phyloP scores from a whole-genome alignment of 2,329 filamentous ascomycete species.

The Cytospora leucostoma region DNA sequence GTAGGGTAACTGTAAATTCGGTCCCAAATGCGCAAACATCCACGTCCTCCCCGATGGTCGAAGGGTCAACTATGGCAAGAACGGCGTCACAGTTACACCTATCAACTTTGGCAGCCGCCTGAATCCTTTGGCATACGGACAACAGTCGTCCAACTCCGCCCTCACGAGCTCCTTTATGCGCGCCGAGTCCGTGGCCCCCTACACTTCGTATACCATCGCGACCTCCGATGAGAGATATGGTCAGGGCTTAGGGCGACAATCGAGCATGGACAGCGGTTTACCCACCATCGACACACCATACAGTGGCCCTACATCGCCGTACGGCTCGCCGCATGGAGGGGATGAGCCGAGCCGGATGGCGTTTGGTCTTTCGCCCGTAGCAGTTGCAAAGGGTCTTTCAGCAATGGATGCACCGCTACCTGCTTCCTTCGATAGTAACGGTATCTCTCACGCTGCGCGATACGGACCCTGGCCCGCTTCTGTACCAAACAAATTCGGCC shows the following conservation, averaged over 20 bases:
- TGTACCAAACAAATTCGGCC: conserved; percentile 85
- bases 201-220: conserved; percentile 51
- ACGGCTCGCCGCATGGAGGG: conserved; percentile 81
- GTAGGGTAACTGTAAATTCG: conserved; percentile 98
- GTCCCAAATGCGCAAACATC: conserved; percentile 94
- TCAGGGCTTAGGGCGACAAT: conserved; percentile 49
- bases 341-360: conserved; percentile 59
- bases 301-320: conserved; percentile 60
- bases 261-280: conserved; percentile 57
- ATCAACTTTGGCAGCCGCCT: conserved; percentile 67
- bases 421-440: conserved; percentile 94
- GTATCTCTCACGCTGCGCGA: conserved; percentile 86
- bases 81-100: conserved; percentile 64
- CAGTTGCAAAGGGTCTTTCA: conserved; percentile 71
- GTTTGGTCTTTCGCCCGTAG: conserved; percentile 76
- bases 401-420: conserved; percentile 90
- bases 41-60: conserved; percentile 93
- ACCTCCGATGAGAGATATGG: conserved; percentile 43
- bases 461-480: conserved; percentile 91
- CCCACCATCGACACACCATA: conserved; percentile 61
- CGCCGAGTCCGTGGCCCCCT: conserved; percentile 52
- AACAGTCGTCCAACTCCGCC: conserved; percentile 66
- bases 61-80: conserved; percentile 79
- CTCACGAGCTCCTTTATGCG: conserved; percentile 75
- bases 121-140: conserved; percentile 63